These are phyloP conservation scores for Clonostachys rhizophaga DNA, from an alignment of 2,329 filamentous ascomycete species.

Conservation along the genomic window DNA sequence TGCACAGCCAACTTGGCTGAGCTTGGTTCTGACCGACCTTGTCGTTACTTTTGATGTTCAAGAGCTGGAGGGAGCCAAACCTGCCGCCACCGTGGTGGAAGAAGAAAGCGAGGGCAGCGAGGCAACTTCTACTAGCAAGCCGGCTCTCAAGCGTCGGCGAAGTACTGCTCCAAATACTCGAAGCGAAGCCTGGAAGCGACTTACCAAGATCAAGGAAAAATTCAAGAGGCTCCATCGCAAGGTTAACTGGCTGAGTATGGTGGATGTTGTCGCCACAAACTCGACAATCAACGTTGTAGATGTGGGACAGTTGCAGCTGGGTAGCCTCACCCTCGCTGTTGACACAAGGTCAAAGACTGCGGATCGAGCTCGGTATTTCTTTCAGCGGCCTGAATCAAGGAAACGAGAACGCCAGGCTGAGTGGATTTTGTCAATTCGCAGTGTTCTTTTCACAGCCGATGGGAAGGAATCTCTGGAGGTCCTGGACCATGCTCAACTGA, in stretches of 20 bases:
- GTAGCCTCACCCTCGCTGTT: conserved; percentile 78
- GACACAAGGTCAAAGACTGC: conserved; percentile 91
- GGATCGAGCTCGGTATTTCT: conserved; percentile 83
- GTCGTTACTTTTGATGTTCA: conserved; percentile 77
- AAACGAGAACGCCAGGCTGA: conserved; percentile 71
- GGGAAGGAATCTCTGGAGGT: conserved; percentile 82
- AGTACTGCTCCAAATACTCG: conserved; percentile 28
- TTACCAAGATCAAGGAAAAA: conserved; percentile 76
- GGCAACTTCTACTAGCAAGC: conserved; percentile 1
- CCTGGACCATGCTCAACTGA: conserved; percentile 81
- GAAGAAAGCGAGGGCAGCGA: conserved; percentile 8
- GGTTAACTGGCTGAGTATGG: conserved; percentile 82
- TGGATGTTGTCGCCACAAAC: conserved; percentile 83
- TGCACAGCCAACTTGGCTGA: conserved; percentile 94
- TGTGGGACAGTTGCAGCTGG: conserved; percentile 80
- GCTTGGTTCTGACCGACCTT: conserved; percentile 81
- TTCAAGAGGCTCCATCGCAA: conserved; percentile 83
- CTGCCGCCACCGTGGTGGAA: conserved; percentile 10
- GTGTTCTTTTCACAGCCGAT: conserved; percentile 82
- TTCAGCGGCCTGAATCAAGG: conserved; percentile 59
- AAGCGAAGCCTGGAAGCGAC: conserved; percentile 74
- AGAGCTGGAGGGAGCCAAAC: conserved; percentile 51
- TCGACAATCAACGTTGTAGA: conserved; percentile 72
- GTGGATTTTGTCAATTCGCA: conserved; percentile 85
- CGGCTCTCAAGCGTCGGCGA: conserved; percentile 5